Conservation (phyloP, 257 asterid species). For the Verbena officinalis region DNA sequence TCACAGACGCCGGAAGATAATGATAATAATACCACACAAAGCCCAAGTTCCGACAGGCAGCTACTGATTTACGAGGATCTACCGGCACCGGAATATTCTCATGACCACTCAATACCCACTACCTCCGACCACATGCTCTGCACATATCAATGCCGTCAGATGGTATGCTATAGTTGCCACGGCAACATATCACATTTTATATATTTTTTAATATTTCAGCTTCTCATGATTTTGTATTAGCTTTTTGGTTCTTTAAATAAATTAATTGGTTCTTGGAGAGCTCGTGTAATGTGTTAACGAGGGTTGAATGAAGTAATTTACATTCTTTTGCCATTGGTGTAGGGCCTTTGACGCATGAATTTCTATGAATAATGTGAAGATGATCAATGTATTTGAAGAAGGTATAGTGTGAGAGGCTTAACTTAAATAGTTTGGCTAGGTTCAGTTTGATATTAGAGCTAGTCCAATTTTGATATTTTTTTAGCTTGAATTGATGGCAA, state of each 20-base stretch:
- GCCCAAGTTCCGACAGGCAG: constrained; percentile 61
- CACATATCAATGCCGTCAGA: constrained; percentile 98
- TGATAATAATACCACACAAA: constrained; percentile 28
- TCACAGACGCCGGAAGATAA: constrained; percentile 45
- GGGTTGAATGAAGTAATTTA: neutral
- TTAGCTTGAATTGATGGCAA: constrained; percentile 8
- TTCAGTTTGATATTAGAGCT: constrained; percentile 23
- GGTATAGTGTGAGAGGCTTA: neutral
- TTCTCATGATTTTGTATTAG: neutral
- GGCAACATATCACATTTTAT: constrained; percentile 8
- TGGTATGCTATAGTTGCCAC: constrained; percentile 48
- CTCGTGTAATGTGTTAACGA: neutral
- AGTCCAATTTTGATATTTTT: constrained; percentile 1
- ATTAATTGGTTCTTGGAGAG: neutral
- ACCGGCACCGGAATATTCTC: constrained; percentile 58
- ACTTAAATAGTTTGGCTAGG: neutral
- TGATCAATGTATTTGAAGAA: neutral
- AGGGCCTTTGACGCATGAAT: constrained; percentile 7
- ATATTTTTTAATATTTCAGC: neutral
- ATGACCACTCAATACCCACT: constrained; percentile 43
- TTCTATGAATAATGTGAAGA: neutral
- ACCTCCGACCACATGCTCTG: constrained; percentile 88
- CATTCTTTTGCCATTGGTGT: neutral
- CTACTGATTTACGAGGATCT: constrained; percentile 76
- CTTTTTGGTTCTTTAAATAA: neutral